Conservation (phyloP, 2,329 filamentous ascomycete genomes). For the Incumbomyces lentus region DNA sequence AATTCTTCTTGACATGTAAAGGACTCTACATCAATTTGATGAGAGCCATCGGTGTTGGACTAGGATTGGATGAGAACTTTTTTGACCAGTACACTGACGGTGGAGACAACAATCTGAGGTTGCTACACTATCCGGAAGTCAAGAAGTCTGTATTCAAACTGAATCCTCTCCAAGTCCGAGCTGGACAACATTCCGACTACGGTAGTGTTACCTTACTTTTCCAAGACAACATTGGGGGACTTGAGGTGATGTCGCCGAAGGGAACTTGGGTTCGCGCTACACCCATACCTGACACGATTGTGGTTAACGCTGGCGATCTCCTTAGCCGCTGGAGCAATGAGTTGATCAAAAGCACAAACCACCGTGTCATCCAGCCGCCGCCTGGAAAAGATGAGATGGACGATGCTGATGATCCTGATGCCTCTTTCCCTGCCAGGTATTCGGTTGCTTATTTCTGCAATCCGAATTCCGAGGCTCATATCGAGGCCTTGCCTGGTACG, state of each 20-base stretch:
- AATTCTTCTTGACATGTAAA: constrained; percentile 67
- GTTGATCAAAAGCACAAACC: constrained; percentile 78
- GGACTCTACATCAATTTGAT: constrained; percentile 66
- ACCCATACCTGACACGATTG: constrained; percentile 69
- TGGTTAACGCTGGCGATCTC: constrained; percentile 82
- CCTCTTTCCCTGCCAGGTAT: constrained; percentile 58
- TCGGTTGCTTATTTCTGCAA: constrained; percentile 92
- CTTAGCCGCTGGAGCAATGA: constrained; percentile 85
- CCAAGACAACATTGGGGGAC: constrained; percentile 46
- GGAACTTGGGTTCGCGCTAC: constrained; percentile 73
- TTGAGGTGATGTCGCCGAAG: constrained; percentile 58
- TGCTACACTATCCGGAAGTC: constrained; percentile 69
- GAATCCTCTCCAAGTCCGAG: constrained; percentile 60
- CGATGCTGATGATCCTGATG: constrained; percentile 32
- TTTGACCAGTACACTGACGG: constrained; percentile 66
- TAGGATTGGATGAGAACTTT: constrained; percentile 60
- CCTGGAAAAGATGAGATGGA: constrained; percentile 36
- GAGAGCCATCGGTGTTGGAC: constrained; percentile 72
- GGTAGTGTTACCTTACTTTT: constrained; percentile 44
- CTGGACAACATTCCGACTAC: constrained; percentile 67
- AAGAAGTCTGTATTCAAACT: constrained; percentile 53
- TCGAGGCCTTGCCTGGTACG: constrained; percentile 73
- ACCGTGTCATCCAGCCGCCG: constrained; percentile 81
- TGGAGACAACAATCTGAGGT: constrained; percentile 59
- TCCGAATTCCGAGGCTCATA: constrained; percentile 63